Conservation (phyloP, 2,329 filamentous ascomycete species). For the Neoscytalidium dimidiatum region DNA sequence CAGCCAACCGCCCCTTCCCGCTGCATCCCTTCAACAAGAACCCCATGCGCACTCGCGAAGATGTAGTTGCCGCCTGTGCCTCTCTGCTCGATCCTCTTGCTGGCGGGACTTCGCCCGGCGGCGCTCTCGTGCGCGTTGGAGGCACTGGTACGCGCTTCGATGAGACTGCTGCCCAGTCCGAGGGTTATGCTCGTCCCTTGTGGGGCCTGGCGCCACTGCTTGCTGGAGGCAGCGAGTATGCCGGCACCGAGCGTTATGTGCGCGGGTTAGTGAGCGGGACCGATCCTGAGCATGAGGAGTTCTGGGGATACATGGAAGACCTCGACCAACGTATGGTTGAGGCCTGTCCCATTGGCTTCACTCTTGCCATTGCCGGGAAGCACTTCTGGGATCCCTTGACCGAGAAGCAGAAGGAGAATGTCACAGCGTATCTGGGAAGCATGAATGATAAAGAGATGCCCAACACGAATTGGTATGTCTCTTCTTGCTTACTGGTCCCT, state of each 20-base stretch:
- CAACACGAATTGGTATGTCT: constrained; percentile 63
- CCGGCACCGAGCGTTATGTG: constrained; percentile 66
- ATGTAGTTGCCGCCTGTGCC: constrained; percentile 45
- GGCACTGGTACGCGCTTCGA: constrained; percentile 76
- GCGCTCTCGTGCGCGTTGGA: constrained; percentile 67
- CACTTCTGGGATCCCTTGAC: constrained; percentile 68
- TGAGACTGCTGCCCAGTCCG: constrained; percentile 73
- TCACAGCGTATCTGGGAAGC: constrained; percentile 72
- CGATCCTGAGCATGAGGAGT: constrained; percentile 69
- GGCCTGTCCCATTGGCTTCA: constrained; percentile 77
- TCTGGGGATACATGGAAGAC: constrained; percentile 75
- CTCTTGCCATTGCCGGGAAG: constrained; percentile 67
- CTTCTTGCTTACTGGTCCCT: not conserved
- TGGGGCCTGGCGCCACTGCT: constrained; percentile 74
- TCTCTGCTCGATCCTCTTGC: constrained; percentile 69
- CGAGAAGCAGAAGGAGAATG: constrained; percentile 62
- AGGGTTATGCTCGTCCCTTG: constrained; percentile 73
- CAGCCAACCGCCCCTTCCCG: constrained; percentile 45
- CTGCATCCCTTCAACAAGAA: constrained; percentile 47
- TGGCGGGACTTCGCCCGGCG: constrained; percentile 68
- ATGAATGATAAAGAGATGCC: constrained; percentile 75
- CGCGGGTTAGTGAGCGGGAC: constrained; percentile 71
- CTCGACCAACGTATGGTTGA: constrained; percentile 84
- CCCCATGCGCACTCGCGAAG: constrained; percentile 41
- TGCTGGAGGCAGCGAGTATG: constrained; percentile 67